Evolutionary conservation across 768 basidiomycete species (phyloP).

Genomic region (Agaricus subrufescens): DNA sequence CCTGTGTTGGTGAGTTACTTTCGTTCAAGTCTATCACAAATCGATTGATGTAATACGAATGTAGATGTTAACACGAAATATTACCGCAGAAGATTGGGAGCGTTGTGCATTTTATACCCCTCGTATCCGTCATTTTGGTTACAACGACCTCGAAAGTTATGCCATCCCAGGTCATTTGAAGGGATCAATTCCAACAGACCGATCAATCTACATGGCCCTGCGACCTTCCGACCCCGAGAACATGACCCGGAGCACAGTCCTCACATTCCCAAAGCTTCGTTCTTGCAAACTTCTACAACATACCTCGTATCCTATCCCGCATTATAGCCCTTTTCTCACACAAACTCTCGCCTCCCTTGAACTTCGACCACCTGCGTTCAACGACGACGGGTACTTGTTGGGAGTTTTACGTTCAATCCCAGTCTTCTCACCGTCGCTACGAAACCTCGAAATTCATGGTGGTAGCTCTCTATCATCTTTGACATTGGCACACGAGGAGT

Average conservation of each 20-base stretch:
- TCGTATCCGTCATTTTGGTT: constrained; percentile 2
- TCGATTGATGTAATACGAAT: background rate
- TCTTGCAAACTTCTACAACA: constrained; percentile 2
- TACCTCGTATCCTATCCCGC: background rate
- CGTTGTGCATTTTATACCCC: constrained; percentile 2
- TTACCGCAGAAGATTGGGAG: constrained; percentile 1
- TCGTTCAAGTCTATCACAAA: background rate
- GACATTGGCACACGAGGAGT: no score
- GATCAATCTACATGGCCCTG: constrained; percentile 1
- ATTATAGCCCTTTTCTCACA: constrained; percentile 1
- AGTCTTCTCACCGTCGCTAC: background rate
- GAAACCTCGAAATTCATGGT: background rate
- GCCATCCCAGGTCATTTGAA: background rate
- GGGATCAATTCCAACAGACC: constrained; percentile 4
- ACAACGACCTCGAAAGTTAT: background rate
- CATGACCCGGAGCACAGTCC: background rate
- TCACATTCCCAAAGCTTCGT: constrained; percentile 5
- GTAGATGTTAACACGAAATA: constrained; percentile 1
- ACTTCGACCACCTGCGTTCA: background rate
- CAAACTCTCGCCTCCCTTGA: background rate
- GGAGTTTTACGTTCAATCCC: background rate
- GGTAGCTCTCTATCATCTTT: background rate
- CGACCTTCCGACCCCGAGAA: background rate
- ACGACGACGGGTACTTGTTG: background rate
- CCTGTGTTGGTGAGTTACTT: constrained; percentile 1